Evolutionary conservation across 768 basidiomycete species (phyloP).

Genomic region (Podaxis sp.): DNA sequence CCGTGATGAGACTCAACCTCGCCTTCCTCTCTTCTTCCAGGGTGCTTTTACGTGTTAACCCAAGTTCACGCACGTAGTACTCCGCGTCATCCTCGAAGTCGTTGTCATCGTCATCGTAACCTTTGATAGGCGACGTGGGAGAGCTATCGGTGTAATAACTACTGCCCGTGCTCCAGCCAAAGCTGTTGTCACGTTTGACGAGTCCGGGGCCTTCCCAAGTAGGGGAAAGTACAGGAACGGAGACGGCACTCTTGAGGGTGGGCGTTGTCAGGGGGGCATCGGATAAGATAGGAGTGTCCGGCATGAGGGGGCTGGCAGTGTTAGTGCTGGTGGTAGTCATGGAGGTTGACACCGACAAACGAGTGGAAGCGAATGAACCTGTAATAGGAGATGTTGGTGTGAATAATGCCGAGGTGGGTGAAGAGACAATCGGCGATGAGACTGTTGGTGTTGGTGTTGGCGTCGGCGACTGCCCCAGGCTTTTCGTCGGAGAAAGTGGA

Average conservation of each 20-base stretch:
- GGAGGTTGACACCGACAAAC: constrained; percentile 7
- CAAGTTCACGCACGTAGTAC: constrained; percentile 3
- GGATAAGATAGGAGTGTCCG: constrained; percentile 1
- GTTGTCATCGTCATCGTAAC: constrained; percentile 2
- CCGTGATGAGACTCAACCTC: constrained; percentile 9
- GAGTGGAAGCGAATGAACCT: background rate
- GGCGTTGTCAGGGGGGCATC: constrained; percentile 1
- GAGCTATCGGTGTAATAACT: background rate
- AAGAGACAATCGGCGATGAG: background rate
- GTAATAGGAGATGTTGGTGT: background rate
- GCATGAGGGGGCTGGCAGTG: constrained; percentile 11
- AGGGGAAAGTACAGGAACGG: constrained; percentile 4
- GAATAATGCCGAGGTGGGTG: background rate
- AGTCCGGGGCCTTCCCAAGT: constrained; percentile 4
- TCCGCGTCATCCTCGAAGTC: constrained; percentile 7
- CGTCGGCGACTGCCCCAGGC: background rate
- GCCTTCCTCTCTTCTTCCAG: constrained; percentile 7
- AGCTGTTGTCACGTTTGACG: background rate
- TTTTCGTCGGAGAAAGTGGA: constrained; percentile 5
- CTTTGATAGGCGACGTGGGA: background rate
- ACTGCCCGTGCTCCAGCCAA: background rate
- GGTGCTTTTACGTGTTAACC: background rate
- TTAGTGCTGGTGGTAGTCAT: constrained; percentile 11
- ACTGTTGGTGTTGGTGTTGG: background rate
- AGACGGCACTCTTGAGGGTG: constrained; percentile 7